phyloP scores from a whole-genome alignment of 768 basidiomycete genomes.

The Xerocomus brunneocitrinus region DNA sequence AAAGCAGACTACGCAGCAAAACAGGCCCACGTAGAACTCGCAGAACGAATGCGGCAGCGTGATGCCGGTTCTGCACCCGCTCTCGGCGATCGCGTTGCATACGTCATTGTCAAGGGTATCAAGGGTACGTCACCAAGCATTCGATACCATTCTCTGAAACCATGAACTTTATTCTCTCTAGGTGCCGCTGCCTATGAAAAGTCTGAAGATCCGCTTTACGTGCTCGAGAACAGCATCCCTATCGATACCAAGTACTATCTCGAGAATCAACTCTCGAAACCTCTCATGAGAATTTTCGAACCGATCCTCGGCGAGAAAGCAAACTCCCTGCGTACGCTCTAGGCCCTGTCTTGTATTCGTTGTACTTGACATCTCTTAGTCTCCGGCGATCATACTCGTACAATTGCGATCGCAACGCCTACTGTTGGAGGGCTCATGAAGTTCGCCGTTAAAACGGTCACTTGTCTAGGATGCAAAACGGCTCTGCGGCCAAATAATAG shows the following conservation, averaged over 20 bases:
- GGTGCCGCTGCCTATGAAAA: slow-evolving; percentile 98
- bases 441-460: slow-evolving; percentile 93
- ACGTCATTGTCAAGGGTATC: slow-evolving; percentile 95
- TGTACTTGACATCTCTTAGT: slow-evolving; percentile 44
- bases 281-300: slow-evolving; percentile 95
- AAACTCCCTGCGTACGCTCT: slow-evolving; percentile 63
- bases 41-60: slow-evolving; percentile 91
- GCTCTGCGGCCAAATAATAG: slow-evolving; percentile 76
- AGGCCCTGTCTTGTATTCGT: neutral
- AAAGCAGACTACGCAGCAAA: slow-evolving; percentile 93
- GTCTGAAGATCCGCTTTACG: slow-evolving; percentile 96
- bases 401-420: slow-evolving; percentile 95
- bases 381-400: slow-evolving; percentile 91
- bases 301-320: slow-evolving; percentile 95
- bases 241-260: slow-evolving; percentile 98
- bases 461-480: slow-evolving; percentile 94
- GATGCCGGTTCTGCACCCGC: slow-evolving; percentile 97
- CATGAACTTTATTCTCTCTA: slow-evolving; percentile 22
- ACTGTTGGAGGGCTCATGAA: slow-evolving; percentile 98
- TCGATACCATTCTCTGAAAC: neutral
- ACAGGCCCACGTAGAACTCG: slow-evolving; percentile 95
- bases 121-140: slow-evolving; percentile 56
- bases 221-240: slow-evolving; percentile 95
- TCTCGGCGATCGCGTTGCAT: slow-evolving; percentile 97
- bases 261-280: slow-evolving; percentile 96